Evolutionary conservation across 306 rosid species (phyloP), one percentile per base, ranked within the genome.

Genomic region (Trichosanthes truncata): DNA sequence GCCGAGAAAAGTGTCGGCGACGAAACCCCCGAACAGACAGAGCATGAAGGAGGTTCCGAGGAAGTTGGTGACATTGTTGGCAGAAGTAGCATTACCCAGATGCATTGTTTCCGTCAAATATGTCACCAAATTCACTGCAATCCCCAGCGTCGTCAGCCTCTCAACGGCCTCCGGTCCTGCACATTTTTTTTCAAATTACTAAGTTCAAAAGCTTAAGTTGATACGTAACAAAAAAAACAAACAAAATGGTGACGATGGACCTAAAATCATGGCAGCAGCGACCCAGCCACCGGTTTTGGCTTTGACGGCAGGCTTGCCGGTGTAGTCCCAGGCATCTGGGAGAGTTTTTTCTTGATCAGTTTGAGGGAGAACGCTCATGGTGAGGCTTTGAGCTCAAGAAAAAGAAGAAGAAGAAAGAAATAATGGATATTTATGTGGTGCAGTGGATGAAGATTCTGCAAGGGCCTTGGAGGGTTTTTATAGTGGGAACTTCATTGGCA

Each of bases 1-100:
- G 84, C 98, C 98, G 5, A 95, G 90, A 61, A 92, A 95, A 52
- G 98, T 85, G 77, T 95, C 98, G 1, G 97, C 98, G 0, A 95
- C 61, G 49, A 95, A 92, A 8, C 98, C 98, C 15, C 98, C 98
- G 11, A 95, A 85, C 52, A 95, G 78, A 79, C 95, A 95, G 38
- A 95, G 91, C 97, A 95, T 91, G 78, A 92, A 92, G 17, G 98
- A 95, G 57, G 97, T 92, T 31, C 97, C 98, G 18, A 91, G 75
- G 86, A 92, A 95, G 83, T 95, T 92, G 68, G 97, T 95, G 85
- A 92, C 97, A 1, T 84, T 83, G 66, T 89, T 94, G 82, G 98
- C 98, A 6, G 98, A 85, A 69, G 82, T 76, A 45, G 97, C 97
- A 85, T 89, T 94, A 29, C 98, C 98, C 78, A 94, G 84, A 84